A percentile compares a stretch with the other conserved stretches of the same genome.
Conservation (phyloP, 371 early-diverging fungal species). For the Rhizopus sp. region DNA sequence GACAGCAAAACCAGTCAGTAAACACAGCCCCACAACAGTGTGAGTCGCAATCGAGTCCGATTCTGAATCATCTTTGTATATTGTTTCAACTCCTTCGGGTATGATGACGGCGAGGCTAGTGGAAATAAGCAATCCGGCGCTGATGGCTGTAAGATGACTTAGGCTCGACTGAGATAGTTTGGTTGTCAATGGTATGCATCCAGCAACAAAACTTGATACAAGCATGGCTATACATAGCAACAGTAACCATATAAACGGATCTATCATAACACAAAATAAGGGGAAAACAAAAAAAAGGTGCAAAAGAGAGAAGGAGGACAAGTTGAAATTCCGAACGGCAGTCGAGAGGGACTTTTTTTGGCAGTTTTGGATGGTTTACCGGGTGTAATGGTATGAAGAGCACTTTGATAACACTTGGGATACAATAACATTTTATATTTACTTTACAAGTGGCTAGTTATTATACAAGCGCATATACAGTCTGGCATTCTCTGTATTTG, state of each 20-base stretch:
- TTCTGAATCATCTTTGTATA: conserved; percentile 51
- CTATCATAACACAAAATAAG: conserved; percentile 32
- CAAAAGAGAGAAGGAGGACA: neutral
- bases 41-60: conserved; percentile 28
- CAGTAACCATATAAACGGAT: conserved; percentile 71
- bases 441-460: too few relatives aligned
- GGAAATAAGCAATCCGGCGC: conserved; percentile 90
- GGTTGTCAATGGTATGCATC: conserved; percentile 83
- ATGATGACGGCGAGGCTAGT: conserved; percentile 88
- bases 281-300: conserved; percentile 4
- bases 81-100: conserved; percentile 93
- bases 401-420: too few relatives aligned
- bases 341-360: too few relatives aligned
- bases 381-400: too few relatives aligned
- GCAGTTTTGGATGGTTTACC: too few relatives aligned
- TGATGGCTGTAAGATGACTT: conserved; percentile 77
- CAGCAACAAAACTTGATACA: conserved; percentile 83
- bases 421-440: too few relatives aligned
- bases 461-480: too few relatives aligned
- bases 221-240: conserved; percentile 82
- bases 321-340: too few relatives aligned
- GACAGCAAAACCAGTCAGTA: conserved; percentile 80
- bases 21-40: conserved; percentile 77
- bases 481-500: too few relatives aligned
- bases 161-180: conserved; percentile 74